A percentile compares a stretch with the other conserved stretches of the same genome.
phyloP scores from a whole-genome alignment of 345 rosid genomes.

The Brassica juncea region DNA sequence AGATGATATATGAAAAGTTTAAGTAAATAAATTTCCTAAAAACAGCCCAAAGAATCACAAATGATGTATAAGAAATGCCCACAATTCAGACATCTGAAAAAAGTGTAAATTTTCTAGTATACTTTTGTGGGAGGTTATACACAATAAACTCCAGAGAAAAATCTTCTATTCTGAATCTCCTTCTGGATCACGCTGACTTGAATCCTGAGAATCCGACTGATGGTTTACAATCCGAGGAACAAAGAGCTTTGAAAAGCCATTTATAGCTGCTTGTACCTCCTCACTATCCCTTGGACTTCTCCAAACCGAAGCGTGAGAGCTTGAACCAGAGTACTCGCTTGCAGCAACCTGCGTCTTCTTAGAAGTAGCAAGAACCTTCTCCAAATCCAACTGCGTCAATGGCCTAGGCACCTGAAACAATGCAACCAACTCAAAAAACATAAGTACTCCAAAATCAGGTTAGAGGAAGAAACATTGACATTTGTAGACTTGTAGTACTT shows the following conservation, averaged over 20 bases:
- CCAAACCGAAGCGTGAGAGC: slow-evolving; percentile 59
- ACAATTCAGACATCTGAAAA: not conserved
- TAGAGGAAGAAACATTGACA: not conserved
- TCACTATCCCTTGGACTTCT: slow-evolving; percentile 49
- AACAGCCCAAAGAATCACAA: not conserved
- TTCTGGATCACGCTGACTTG: slow-evolving; percentile 29
- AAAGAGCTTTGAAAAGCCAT: slow-evolving; percentile 73
- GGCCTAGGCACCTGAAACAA: slow-evolving; percentile 64
- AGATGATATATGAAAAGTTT: not conserved
- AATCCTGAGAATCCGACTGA: slow-evolving; percentile 56
- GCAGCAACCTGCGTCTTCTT: slow-evolving; percentile 77
- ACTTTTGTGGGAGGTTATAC: slow-evolving; percentile 21
- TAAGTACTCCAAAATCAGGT: slow-evolving; percentile 3
- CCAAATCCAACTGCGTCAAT: slow-evolving; percentile 62
- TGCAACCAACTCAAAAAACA: not conserved
- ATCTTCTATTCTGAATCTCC: slow-evolving; percentile 13
- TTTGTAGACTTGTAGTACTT: slow-evolving; percentile 34
- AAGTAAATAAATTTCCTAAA: not conserved
- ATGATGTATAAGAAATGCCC: not conserved
- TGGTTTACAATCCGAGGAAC: slow-evolving; percentile 64
- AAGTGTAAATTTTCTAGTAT: not conserved
- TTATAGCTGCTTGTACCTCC: slow-evolving; percentile 75
- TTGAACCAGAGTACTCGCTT: slow-evolving; percentile 56
- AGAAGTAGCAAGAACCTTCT: slow-evolving; percentile 63
- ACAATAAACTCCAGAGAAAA: not conserved